Evolutionary conservation across 2,329 filamentous ascomycete species (phyloP), one percentile per base, ranked within the genome.

Genomic region (Xylariales sp.): DNA sequence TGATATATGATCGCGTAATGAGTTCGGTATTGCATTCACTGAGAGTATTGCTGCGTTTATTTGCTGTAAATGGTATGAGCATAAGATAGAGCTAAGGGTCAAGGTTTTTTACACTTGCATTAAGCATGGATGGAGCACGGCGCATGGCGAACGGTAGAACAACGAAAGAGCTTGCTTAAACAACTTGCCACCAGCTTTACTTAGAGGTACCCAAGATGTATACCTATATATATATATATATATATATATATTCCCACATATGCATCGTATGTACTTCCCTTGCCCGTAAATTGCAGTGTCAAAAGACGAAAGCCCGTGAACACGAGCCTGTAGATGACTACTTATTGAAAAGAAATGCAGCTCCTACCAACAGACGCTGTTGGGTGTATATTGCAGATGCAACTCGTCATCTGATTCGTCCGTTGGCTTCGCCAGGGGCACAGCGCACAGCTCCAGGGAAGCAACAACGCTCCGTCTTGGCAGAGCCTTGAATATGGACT

Each of bases 51-150:
- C 57, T 53, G 23, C 4, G 45, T 39, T 55, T 32, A 55, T n/a
- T 64, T 60, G 65, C 54, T 67, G 63, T 55, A 32, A 12, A 54
- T n/a, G 52, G 45, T 14, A 66, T 23, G 45, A 57, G 30, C 28
- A 52, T 57, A n/a, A 57, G 43, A 56, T 66, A 65, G 57, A 57
- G 45, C 34, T 53, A 56, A 56, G 52, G 36, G 34, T n/a, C 12
- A 39, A 53, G 28, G 43, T 2, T 18, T 36, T 54, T 32, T 46
- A 39, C 16, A 65, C 14, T 18, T 61, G 32, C 50, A 64, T 65
- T 41, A 57, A 23, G 23, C 23, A 23, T 23, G 23, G 23, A 23
- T 23, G 23, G 23, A 23, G 55, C 57, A 49, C 23, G 62, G 62
- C 62, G 62, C 41, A 28, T 12, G 55, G 56, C 30, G 62, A 49